Evolutionary conservation across 371 early-diverging fungal species (phyloP), one percentile per base, ranked within the genome.

Genomic region (Entomophthora muscae): DNA sequence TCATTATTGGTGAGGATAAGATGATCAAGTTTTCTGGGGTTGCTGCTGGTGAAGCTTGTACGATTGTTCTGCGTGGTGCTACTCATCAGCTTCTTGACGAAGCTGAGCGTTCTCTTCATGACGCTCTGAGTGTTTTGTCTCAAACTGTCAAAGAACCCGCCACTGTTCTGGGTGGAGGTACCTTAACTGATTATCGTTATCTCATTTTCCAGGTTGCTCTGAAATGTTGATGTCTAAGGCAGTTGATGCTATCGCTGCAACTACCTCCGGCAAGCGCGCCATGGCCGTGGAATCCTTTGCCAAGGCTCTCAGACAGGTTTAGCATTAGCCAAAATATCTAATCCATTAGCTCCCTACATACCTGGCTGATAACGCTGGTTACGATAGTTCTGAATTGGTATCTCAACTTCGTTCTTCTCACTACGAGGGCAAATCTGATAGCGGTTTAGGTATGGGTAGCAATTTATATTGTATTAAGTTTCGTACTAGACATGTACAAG

Each of bases 71-170:
- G 31, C 92, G 95, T 70, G 99, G 99, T 71, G 93, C 98, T 23
- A 95, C 98, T 7, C 80, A 86, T 65, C 98, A 99, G 72, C 76
- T 99, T 58, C 81, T 98, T 32, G 99, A 99, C 77, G 99, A 99
- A 77, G 98, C 98, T 42, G 99, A 99, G 79, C 86, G 99, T 64
- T 93, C 95, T 22, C 81, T 99, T 57, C 98, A 99, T 71, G 99
- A 99, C 71, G 99, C 99, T 29, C 84, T 99, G 57, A 92, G 93
- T 72, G 99, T 99, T 7, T 78, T 99, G 52, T 90, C 94, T 59
- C 97, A 95, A 76, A 93, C 94, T 33, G 91, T 95, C 26, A 82
- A 81, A 66, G 93, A 96, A 72, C 92, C 95, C n/a, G 83, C 89
- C 61, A 95, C 95, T 57, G 93, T 97, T 1, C 80, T 92, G 32